Conservation (phyloP, 2,329 filamentous ascomycete species). For the Trichoderma sp. region DNA sequence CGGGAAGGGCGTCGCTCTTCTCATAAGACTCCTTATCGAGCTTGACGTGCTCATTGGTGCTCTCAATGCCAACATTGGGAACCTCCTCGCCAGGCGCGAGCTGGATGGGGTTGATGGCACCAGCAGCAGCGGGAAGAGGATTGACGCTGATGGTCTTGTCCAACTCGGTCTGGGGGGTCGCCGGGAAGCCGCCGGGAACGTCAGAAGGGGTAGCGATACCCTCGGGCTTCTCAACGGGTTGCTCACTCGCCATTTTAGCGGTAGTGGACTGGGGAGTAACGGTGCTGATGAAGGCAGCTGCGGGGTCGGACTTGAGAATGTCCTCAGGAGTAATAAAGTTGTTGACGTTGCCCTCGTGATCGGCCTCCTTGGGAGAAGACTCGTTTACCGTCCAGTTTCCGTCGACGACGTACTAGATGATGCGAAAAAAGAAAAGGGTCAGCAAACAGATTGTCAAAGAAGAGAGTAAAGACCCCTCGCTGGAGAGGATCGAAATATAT, state of each 20-base stretch:
- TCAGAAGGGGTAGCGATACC: constrained; percentile 37
- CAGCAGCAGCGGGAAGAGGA: constrained; percentile 63
- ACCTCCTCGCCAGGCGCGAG: constrained; percentile 80
- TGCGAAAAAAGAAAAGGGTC: constrained; percentile 23
- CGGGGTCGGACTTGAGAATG: constrained; percentile 53
- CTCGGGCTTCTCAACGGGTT: constrained; percentile 33
- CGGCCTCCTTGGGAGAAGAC: constrained; percentile 77
- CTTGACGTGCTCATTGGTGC: constrained; percentile 69
- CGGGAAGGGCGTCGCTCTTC: constrained; percentile 67
- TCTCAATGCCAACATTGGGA: constrained; percentile 70
- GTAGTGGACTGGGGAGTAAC: constrained; percentile 72
- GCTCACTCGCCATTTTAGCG: constrained; percentile 60
- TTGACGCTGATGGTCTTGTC: constrained; percentile 59
- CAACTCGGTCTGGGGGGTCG: constrained; percentile 61
- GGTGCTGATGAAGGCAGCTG: constrained; percentile 62
- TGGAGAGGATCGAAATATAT: constrained; percentile 9
- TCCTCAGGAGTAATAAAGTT: constrained; percentile 82
- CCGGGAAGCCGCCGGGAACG: constrained; percentile 56
- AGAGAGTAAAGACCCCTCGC: not conserved
- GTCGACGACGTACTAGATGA: constrained; percentile 85
- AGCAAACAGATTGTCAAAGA: constrained; percentile 8
- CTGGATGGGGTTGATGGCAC: constrained; percentile 75
- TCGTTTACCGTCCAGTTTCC: constrained; percentile 85
- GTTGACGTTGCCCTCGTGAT: constrained; percentile 83
- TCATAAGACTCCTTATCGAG: constrained; percentile 87